phyloP scores from a whole-genome alignment of 2,329 filamentous ascomycete genomes.

The Raffaelea ambrosiae region DNA sequence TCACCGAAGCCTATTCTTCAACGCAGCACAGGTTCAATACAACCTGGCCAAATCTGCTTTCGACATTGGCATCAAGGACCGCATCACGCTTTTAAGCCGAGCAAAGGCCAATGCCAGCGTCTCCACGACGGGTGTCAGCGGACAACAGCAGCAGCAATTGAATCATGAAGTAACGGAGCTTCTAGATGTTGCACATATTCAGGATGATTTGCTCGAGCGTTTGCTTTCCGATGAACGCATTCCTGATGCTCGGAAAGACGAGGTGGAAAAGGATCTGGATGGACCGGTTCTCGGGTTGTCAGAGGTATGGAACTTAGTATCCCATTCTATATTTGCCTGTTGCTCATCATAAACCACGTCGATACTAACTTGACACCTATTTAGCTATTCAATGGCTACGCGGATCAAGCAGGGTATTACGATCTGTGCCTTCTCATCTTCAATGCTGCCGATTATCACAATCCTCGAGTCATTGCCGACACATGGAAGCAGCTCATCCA shows the following conservation, averaged over 20 bases:
- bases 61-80: constrained; percentile 66
- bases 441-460: constrained; percentile 84
- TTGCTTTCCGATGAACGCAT: constrained; percentile 67
- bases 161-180: constrained; percentile 78
- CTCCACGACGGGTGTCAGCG: constrained; percentile 63
- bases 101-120: constrained; percentile 91
- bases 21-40: constrained; percentile 80
- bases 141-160: constrained; percentile 75
- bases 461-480: constrained; percentile 69
- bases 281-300: constrained; percentile 70
- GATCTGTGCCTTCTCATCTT: constrained; percentile 91
- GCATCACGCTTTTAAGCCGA: constrained; percentile 81
- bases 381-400: constrained; percentile 86
- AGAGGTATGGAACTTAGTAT: constrained; percentile 59
- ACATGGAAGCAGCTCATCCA: constrained; percentile 82
- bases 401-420: constrained; percentile 80
- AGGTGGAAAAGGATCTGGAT: constrained; percentile 62
- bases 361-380: not conserved
- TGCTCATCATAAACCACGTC: constrained; percentile 10
- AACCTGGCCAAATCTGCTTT: constrained; percentile 80
- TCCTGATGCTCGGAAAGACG: constrained; percentile 48
- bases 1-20: constrained; percentile 72
- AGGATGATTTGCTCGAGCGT: constrained; percentile 80
- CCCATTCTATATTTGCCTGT: not conserved
- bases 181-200: constrained; percentile 88